Percentiles rank a stretch among this genome's conserved stretches.
Evolutionary conservation across 2,329 filamentous ascomycete genomes (phyloP).

Genomic region (Monilinia fructicola): DNA sequence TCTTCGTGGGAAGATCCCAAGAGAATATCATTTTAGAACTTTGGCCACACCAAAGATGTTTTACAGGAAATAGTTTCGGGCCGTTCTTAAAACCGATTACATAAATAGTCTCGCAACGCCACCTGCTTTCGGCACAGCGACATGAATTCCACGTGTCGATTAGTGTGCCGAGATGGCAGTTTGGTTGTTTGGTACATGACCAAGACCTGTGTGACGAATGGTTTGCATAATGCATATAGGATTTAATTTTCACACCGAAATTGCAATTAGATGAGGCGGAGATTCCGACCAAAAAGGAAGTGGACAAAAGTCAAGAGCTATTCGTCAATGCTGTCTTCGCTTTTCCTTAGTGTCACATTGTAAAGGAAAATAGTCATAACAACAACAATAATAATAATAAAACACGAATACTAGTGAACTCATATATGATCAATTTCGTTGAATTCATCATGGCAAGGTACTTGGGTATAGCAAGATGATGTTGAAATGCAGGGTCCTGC

Average conservation of each 20-base stretch:
- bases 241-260: not conserved
- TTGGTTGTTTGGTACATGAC: not conserved
- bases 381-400: too few relatives aligned
- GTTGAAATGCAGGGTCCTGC: slow-evolving; percentile 7
- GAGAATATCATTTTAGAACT: not conserved
- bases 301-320: too few relatives aligned
- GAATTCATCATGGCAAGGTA: too few relatives aligned
- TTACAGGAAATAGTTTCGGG: not conserved
- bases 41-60: too few relatives aligned
- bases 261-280: not conserved
- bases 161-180: slow-evolving; percentile 3
- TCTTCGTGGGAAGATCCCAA: not conserved
- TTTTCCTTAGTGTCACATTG: too few relatives aligned
- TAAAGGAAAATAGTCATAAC: too few relatives aligned
- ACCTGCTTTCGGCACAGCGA: not conserved
- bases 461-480: too few relatives aligned
- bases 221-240: not conserved
- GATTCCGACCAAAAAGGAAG: not conserved
- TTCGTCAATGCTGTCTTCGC: too few relatives aligned
- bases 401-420: too few relatives aligned
- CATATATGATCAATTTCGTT: too few relatives aligned
- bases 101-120: slow-evolving; percentile 7
- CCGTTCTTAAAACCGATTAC: slow-evolving; percentile 1
- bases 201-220: not conserved
- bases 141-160: not conserved